These are phyloP conservation scores for Acacia acuminata DNA, from an alignment of 306 rosid species.

Conservation along the genomic window DNA sequence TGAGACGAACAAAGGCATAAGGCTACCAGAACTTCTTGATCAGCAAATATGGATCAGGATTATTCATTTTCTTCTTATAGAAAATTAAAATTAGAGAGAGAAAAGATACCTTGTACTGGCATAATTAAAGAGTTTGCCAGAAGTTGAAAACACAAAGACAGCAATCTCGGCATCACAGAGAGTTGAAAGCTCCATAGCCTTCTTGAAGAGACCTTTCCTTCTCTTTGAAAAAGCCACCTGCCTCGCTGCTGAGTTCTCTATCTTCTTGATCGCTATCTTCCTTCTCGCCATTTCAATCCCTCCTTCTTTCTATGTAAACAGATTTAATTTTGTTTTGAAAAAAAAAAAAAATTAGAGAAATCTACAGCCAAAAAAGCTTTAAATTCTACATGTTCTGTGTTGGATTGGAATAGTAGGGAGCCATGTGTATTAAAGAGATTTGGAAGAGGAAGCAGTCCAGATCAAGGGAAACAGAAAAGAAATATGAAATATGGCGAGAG, in stretches of 20 bases:
- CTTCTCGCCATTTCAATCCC: too few relatives aligned
- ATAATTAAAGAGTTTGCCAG: conserved; percentile 41
- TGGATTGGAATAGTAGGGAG: background rate
- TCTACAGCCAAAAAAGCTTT: background rate
- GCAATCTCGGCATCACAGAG: background rate
- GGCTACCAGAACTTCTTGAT: background rate
- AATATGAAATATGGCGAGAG: background rate
- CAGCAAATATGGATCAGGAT: background rate
- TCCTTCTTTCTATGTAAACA: too few relatives aligned
- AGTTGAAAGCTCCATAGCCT: background rate
- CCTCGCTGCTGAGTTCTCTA: conserved; percentile 24
- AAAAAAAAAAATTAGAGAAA: background rate
- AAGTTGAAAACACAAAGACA: conserved; percentile 26
- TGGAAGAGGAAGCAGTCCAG: background rate
- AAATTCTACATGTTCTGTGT: background rate
- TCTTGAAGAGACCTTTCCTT: background rate
- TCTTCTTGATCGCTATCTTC: too few relatives aligned
- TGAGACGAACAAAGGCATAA: background rate
- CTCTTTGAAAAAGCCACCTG: conserved; percentile 16
- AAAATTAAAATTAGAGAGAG: background rate
- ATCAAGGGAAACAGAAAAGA: background rate
- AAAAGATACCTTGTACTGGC: conserved; percentile 35
- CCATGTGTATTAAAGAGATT: background rate
- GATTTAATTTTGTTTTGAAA: background rate
- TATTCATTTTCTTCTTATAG: background rate